These are phyloP conservation scores for Penicillium silybi DNA, from an alignment of 495 filamentous ascomycete species.

Conservation along the genomic window DNA sequence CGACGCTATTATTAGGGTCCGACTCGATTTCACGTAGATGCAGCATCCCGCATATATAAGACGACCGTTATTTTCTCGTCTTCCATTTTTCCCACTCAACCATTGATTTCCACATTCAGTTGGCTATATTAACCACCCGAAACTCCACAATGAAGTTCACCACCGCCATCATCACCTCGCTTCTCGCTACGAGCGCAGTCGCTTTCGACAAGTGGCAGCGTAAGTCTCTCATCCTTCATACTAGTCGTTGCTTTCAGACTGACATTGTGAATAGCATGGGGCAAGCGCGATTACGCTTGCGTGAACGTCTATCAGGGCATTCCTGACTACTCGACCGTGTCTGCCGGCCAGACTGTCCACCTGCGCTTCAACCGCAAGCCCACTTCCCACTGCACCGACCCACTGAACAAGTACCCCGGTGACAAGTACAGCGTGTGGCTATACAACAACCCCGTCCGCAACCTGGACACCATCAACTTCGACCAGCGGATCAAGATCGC, in stretches of 20 bases:
- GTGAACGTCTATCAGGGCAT: constrained; percentile 37
- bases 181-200: constrained; percentile 27
- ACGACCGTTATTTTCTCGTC: background rate
- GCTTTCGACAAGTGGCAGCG: constrained; percentile 36
- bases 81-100: background rate
- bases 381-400: constrained; percentile 23
- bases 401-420: constrained; percentile 20
- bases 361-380: constrained; percentile 32
- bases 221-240: constrained; percentile 11
- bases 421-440: constrained; percentile 28
- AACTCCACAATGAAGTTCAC: constrained; percentile 33
- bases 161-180: constrained; percentile 20
- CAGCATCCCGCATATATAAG: constrained; percentile 5
- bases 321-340: constrained; percentile 32
- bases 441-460: constrained; percentile 38
- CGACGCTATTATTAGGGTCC: constrained; percentile 10
- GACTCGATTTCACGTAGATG: background rate
- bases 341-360: constrained; percentile 20
- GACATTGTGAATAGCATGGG: constrained; percentile 26
- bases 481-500: constrained; percentile 25
- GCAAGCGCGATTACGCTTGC: constrained; percentile 39
- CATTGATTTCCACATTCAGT: background rate
- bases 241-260: background rate
- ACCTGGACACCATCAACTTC: constrained; percentile 16
- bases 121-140: background rate